These are phyloP conservation scores for Wickerhamiella allomyrinae DNA, from an alignment of 805 yeast genomes.

Conservation along the genomic window DNA sequence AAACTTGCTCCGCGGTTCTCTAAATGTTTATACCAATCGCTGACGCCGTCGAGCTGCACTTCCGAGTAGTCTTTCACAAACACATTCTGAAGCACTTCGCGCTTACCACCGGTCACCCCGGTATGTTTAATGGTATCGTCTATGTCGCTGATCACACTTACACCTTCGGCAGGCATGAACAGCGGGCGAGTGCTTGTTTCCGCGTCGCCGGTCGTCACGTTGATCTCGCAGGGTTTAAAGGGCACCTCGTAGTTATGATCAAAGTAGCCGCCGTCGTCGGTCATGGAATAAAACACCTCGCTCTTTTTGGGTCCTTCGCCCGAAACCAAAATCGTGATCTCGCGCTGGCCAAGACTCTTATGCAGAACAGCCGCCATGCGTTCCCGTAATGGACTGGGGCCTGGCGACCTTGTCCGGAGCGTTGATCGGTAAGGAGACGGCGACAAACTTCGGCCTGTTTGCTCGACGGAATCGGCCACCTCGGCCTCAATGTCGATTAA, in stretches of 20 bases:
- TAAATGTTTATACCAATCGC: conserved; percentile 54
- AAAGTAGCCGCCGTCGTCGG: conserved; percentile 20
- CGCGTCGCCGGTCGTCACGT: conserved; percentile 5
- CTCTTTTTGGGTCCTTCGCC: conserved; percentile 8
- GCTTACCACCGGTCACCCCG: conserved; percentile 78
- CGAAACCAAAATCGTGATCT: conserved; percentile 10
- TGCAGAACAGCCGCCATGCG: conserved; percentile 15
- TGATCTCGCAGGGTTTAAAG: conserved; percentile 11
- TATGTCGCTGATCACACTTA: conserved; percentile 74
- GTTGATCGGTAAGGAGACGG: not conserved
- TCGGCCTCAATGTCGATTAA: conserved; percentile 1
- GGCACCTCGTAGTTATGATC: conserved; percentile 8
- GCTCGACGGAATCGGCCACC: not conserved
- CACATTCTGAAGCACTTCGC: conserved; percentile 66
- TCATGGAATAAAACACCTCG: conserved; percentile 10
- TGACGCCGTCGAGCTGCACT: conserved; percentile 65
- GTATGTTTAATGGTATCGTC: conserved; percentile 90
- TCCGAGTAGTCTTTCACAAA: conserved; percentile 48
- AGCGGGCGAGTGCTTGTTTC: conserved; percentile 6
- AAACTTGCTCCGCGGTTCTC: conserved; percentile 39
- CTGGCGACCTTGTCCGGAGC: not conserved
- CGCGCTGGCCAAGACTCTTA: conserved; percentile 12
- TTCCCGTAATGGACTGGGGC: conserved; percentile 10
- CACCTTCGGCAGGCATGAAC: conserved; percentile 29
- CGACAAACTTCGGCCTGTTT: too few relatives aligned